These are phyloP conservation scores for Pelargonium australe DNA, from an alignment of 441 rosid species.

Conservation along the genomic window DNA sequence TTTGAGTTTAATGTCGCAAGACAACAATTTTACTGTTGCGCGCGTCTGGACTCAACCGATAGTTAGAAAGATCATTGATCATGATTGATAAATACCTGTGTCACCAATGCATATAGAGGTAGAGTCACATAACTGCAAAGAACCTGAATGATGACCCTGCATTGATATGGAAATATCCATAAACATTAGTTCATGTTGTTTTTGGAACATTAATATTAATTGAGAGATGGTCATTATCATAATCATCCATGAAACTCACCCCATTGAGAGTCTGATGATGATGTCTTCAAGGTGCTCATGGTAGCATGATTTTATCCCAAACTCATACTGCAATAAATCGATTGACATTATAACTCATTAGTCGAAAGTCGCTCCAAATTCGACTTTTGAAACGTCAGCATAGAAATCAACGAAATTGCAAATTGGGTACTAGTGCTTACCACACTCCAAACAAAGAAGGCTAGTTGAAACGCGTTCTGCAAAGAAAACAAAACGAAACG, in stretches of 20 bases:
- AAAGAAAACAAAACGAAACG: background rate
- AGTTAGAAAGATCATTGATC: background rate
- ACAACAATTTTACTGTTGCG: background rate
- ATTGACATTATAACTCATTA: too few species aligned
- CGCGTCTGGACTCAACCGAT: too few species aligned
- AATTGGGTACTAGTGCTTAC: slow-evolving; percentile 29
- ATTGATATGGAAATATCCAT: background rate
- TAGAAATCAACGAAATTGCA: too few species aligned
- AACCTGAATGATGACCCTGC: slow-evolving; percentile 71
- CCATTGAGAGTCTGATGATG: slow-evolving; percentile 65
- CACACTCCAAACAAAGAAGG: slow-evolving; percentile 72
- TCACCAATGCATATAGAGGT: slow-evolving; percentile 88
- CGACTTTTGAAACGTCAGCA: too few species aligned
- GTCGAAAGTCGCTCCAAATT: too few species aligned
- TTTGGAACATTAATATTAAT: background rate
- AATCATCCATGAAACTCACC: slow-evolving; percentile 45
- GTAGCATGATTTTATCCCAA: slow-evolving; percentile 48
- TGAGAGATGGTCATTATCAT: background rate
- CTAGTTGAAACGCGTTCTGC: slow-evolving; percentile 85
- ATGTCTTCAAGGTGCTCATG: slow-evolving; percentile 46
- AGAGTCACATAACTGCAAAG: slow-evolving; percentile 89
- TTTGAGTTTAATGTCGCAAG: too few species aligned
- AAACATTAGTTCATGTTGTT: background rate
- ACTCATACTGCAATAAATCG: slow-evolving; percentile 46
- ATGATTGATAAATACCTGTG: slow-evolving; percentile 43